These are phyloP conservation scores for Stipa capillata DNA, from an alignment of 176 grass and related monocot species.

Conservation along the genomic window DNA sequence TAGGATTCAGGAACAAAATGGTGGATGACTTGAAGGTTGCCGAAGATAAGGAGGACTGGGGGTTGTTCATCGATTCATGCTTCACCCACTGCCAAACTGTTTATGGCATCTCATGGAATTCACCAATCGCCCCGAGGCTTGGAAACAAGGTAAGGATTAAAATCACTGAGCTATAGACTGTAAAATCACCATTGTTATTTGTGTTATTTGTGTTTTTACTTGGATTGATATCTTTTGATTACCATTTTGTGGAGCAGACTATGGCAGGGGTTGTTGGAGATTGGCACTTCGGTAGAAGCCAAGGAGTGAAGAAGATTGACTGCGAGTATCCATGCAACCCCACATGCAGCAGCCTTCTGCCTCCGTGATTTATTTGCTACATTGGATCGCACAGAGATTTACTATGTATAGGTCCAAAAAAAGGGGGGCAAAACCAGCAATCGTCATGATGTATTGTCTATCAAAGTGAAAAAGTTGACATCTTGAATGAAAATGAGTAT, in stretches of 20 bases:
- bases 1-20: conserved; percentile 40
- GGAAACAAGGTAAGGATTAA: conserved; percentile 26
- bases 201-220: neutral
- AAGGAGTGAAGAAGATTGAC: neutral
- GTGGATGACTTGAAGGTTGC: conserved; percentile 28
- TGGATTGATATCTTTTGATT: neutral
- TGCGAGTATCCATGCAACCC: neutral
- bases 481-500: too few relatives aligned
- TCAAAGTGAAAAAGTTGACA: neutral
- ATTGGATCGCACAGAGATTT: neutral
- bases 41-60: conserved; percentile 28
- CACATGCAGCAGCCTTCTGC: neutral
- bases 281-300: neutral
- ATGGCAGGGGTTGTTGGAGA: neutral
- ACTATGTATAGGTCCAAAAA: neutral
- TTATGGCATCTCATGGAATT: conserved; percentile 32
- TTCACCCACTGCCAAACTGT: conserved; percentile 61
- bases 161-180: neutral
- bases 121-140: conserved; percentile 29
- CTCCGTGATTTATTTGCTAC: neutral
- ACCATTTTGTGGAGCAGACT: neutral
- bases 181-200: neutral
- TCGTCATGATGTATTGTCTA: neutral
- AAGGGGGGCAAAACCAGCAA: neutral
- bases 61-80: conserved; percentile 70